Percentiles rank a stretch among this genome's conserved stretches.
Evolutionary conservation across 331 rosid genomes (phyloP).

Genomic region (Arachis monticola): DNA sequence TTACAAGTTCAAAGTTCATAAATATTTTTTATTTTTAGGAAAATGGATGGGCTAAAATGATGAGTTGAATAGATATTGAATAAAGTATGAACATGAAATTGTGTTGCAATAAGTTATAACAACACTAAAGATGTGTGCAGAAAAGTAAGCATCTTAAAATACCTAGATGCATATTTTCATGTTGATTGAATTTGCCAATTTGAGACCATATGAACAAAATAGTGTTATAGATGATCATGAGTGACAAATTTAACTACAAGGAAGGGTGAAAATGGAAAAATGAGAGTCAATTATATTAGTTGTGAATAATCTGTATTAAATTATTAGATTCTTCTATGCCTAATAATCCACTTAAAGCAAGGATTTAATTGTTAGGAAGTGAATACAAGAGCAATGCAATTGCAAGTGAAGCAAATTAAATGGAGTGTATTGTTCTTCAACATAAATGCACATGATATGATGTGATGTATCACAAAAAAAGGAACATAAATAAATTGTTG

Average conservation of each 20-base stretch:
- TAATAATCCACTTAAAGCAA: neutral
- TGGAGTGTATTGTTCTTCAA: constrained; percentile 4
- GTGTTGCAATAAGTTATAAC: neutral
- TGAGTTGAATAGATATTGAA: neutral
- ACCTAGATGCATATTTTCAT: neutral
- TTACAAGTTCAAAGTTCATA: neutral
- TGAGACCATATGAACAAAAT: neutral
- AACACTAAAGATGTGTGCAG: neutral
- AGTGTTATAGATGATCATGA: neutral
- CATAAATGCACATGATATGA: neutral
- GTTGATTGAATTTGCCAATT: neutral
- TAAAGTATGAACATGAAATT: neutral
- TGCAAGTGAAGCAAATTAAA: neutral
- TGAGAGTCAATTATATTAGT: neutral
- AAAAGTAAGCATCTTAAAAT: neutral
- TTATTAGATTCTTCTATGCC: neutral
- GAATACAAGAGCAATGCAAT: neutral
- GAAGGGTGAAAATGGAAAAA: neutral
- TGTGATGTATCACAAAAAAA: neutral
- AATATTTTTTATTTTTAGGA: neutral
- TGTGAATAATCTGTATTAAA: neutral
- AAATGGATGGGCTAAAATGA: neutral
- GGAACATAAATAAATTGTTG: neutral
- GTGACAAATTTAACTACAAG: no score
- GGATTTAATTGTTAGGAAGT: neutral